Conservation (phyloP, 2,329 filamentous ascomycete genomes). For the Trichophyton equinum region DNA sequence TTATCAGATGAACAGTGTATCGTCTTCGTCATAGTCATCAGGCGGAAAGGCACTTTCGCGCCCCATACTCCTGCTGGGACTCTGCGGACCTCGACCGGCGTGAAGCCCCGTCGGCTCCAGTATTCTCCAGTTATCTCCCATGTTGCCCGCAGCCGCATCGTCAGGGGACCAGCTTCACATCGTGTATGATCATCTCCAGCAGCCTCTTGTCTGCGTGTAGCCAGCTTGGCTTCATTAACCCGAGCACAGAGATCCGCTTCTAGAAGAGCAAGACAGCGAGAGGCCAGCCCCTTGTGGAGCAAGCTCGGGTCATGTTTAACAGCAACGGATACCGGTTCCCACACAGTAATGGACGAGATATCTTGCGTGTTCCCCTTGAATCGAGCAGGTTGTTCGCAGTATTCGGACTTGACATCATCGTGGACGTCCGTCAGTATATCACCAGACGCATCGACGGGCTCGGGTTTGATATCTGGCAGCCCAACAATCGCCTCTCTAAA, state of each 20-base stretch:
- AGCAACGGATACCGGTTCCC: conserved; percentile 9
- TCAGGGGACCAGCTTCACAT: background rate
- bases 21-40: conserved; percentile 7
- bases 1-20: background rate
- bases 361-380: background rate
- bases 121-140: conserved; percentile 2
- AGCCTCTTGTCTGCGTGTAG: background rate
- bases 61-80: conserved; percentile 8
- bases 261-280: conserved; percentile 4
- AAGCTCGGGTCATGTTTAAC: conserved; percentile 5
- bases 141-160: conserved; percentile 8
- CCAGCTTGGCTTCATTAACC: background rate
- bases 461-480: background rate
- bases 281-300: conserved; percentile 6
- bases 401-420: too few species aligned
- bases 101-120: conserved; percentile 10
- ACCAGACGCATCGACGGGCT: background rate
- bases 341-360: conserved; percentile 4
- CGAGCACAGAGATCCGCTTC: conserved; percentile 8
- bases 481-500: background rate
- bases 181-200: background rate
- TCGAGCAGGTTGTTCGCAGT: too few species aligned
- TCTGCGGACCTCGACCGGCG: background rate
- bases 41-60: background rate
- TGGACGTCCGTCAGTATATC: background rate